phyloP scores from a whole-genome alignment of 306 rosid species.

The Vigna nakashimae region DNA sequence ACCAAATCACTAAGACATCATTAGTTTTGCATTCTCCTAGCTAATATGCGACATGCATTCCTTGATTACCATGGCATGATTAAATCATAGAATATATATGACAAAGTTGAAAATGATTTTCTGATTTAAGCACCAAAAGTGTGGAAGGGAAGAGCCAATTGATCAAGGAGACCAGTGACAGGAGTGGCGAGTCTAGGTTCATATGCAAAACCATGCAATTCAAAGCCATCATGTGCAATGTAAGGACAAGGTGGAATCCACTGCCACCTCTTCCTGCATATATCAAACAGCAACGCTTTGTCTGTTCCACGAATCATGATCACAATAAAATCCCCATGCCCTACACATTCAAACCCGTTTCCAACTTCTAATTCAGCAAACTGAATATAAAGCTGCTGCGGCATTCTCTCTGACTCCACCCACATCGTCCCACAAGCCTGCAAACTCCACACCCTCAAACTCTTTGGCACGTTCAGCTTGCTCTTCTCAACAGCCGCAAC shows the following conservation, averaged over 20 bases:
- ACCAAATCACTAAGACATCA: not conserved
- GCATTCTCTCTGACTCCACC: slow-evolving; percentile 97
- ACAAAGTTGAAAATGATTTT: not conserved
- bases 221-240: slow-evolving; percentile 41
- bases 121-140: slow-evolving; percentile 33
- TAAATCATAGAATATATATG: not conserved
- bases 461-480: slow-evolving; percentile 82
- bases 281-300: slow-evolving; percentile 74
- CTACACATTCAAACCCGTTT: slow-evolving; percentile 78
- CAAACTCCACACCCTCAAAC: slow-evolving; percentile 84
- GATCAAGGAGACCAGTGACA: slow-evolving; percentile 78
- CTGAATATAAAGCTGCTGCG: slow-evolving; percentile 75
- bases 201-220: slow-evolving; percentile 85
- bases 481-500: slow-evolving; percentile 94
- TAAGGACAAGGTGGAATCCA: slow-evolving; percentile 97
- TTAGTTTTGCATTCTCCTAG: not conserved
- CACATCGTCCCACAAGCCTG: slow-evolving; percentile 82
- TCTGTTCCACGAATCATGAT: slow-evolving; percentile 61
- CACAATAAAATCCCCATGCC: slow-evolving; percentile 78
- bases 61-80: not conserved
- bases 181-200: slow-evolving; percentile 88
- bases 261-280: slow-evolving; percentile 73
- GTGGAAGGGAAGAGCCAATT: slow-evolving; percentile 67
- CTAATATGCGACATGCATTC: slow-evolving; percentile 7
- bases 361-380: slow-evolving; percentile 71